Evolutionary conservation across 2,329 filamentous ascomycete species (phyloP), one percentile per base, ranked within the genome.

Genomic region (Seiridium cupressi): DNA sequence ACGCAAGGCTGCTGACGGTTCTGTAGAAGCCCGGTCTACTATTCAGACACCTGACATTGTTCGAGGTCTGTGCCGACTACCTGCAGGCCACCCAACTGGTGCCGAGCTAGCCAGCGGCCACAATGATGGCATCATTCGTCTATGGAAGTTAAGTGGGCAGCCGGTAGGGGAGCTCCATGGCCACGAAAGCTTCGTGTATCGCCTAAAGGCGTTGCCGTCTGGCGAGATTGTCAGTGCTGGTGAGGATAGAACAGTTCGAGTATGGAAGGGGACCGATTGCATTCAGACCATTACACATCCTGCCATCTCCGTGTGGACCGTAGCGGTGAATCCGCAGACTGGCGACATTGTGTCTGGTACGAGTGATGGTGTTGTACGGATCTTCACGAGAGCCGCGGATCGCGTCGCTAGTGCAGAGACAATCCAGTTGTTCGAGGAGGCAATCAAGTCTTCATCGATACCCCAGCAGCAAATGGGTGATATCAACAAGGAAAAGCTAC

Each of bases 211-310:
- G 31, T 78, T 96, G 8, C 91, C 94, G 0, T 88, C 90, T 0
- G 94, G 94, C 5, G 93, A 97, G 71, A 81, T 99, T 36, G 90
- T 96, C 54, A 98, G 94, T 73, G 88, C 92, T 2, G 93, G 93
- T 18, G 95, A 99, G 75, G 95, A 99, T 75, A 86, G 95, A n/a
- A 97, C 95, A 0, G 86, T 96, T 40, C 86, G 92, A 57, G 81
- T 99, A 71, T 99, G 96, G 95, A 89, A 85, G 66, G 91, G 89
- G 49, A 84, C 80, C 11, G 83, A 93, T 60, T 98, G 94, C 72
- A 78, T 97, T 51, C 95, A 99, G 75, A 97, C 94, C 44, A 98
- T 99, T 64, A 97, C 94, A 1, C 93, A 97, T 69, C 95, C 95
- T 9, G 95, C 95, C 8, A 96, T 98, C 59, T 98, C 94, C 0